These are phyloP conservation scores for Phaeosphaeria sp. DNA, from an alignment of 2,329 filamentous ascomycete species.

Conservation along the genomic window DNA sequence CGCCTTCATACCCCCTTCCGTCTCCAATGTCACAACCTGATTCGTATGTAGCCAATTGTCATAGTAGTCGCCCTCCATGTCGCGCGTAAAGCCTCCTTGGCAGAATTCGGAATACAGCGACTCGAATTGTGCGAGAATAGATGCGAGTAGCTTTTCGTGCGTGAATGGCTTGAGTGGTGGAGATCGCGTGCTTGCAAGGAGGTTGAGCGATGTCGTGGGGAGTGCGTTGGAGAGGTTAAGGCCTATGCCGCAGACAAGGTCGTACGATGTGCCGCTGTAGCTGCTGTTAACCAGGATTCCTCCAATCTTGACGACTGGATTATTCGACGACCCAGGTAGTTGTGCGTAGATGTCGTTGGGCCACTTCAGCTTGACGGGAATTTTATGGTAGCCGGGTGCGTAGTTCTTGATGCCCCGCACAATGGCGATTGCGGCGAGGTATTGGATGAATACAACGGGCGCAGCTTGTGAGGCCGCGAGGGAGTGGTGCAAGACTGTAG, in stretches of 20 bases:
- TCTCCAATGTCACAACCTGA: conserved; percentile 76
- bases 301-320: conserved; percentile 82
- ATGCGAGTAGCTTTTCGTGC: conserved; percentile 80
- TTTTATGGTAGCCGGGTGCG: conserved; percentile 72
- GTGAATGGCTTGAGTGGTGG: conserved; percentile 63
- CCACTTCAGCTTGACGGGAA: conserved; percentile 93
- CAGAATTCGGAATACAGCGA: conserved; percentile 77
- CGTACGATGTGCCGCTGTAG: conserved; percentile 78
- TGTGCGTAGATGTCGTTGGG: conserved; percentile 81
- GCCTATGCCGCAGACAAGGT: conserved; percentile 81
- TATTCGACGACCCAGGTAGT: conserved; percentile 58
- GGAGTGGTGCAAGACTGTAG: conserved; percentile 83
- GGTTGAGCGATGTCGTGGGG: conserved; percentile 86
- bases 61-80: conserved; percentile 71
- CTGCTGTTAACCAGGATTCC: conserved; percentile 91
- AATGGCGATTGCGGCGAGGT: conserved; percentile 86
- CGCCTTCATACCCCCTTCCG: conserved; percentile 75
- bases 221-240: conserved; percentile 83
- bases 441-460: conserved; percentile 92
- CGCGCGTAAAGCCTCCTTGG: conserved; percentile 73
- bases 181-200: conserved; percentile 60
- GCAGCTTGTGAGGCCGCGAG: conserved; percentile 72
- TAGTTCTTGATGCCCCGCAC: conserved; percentile 84
- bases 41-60: conserved; percentile 76
- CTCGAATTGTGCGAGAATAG: conserved; percentile 80